Percentiles rank a stretch among this genome's conserved stretches.
These are phyloP conservation scores for Fusarium veterinarium DNA, from an alignment of 2,329 filamentous ascomycete genomes.

Conservation along the genomic window DNA sequence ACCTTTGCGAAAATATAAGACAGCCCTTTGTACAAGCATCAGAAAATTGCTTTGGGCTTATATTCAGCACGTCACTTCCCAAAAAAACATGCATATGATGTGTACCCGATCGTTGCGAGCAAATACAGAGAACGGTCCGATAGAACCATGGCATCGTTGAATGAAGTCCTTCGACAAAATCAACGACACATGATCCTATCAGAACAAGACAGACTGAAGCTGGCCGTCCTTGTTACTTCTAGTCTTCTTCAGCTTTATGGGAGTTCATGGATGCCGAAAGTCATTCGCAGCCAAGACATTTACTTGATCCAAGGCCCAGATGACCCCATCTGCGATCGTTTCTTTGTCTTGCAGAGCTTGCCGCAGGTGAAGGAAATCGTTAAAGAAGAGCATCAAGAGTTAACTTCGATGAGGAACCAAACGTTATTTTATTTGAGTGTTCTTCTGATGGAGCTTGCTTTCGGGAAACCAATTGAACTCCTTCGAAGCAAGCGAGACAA, in stretches of 20 bases:
- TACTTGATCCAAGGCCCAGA: neutral
- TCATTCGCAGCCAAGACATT: neutral
- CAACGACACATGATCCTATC: neutral
- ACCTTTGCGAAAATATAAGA: too few relatives aligned
- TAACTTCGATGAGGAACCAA: neutral
- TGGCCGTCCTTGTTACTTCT: neutral
- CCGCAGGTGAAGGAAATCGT: too few relatives aligned
- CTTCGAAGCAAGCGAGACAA: neutral
- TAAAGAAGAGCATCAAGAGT: too few relatives aligned
- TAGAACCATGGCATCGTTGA: neutral
- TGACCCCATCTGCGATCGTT: neutral
- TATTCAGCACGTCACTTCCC: neutral
- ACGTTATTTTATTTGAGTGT: fast-evolving
- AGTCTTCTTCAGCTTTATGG: neutral
- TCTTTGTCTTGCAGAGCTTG: neutral
- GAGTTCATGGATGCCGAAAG: neutral
- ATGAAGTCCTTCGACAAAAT: neutral
- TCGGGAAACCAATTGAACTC: fast-evolving
- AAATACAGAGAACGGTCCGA: neutral
- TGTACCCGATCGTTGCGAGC: neutral
- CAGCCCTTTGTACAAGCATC: too few relatives aligned
- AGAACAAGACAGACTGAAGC: neutral
- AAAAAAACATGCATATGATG: neutral
- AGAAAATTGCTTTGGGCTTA: neutral
- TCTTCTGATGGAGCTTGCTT: fast-evolving